phyloP scores from a whole-genome alignment of 1,284 basidiomycete species.

The Cutaneotrichosporon cyanovorans region DNA sequence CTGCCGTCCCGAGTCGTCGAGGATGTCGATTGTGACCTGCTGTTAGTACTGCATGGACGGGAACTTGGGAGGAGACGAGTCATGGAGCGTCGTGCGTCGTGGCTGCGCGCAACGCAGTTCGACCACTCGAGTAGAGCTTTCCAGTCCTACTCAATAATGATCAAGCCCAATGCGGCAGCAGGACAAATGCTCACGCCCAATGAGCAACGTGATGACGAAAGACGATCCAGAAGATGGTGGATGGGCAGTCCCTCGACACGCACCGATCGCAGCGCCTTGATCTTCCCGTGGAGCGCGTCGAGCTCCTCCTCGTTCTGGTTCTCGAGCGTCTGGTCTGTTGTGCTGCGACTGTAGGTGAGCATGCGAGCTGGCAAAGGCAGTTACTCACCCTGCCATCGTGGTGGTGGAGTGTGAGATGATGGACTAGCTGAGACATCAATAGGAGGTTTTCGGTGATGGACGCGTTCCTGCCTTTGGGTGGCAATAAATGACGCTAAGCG shows the following conservation, averaged over 20 bases:
- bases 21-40: constrained; percentile 45
- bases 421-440: not conserved
- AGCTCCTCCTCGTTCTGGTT: constrained; percentile 46
- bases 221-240: no score
- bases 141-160: no score
- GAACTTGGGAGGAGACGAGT: not conserved
- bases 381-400: constrained; percentile 1
- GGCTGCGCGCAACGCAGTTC: no score
- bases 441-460: no score
- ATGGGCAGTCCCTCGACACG: no score
- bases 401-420: not conserved
- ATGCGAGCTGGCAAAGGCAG: not conserved
- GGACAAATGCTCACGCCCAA: no score
- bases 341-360: constrained; percentile 18
- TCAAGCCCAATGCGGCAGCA: no score
- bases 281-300: constrained; percentile 43
- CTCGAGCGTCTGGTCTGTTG: constrained; percentile 45
- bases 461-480: no score
- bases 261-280: constrained; percentile 41
- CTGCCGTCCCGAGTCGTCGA: constrained; percentile 40
- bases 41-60: not conserved
- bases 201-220: no score
- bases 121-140: no score
- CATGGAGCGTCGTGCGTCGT: no score
- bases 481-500: no score